Evolutionary conservation across 768 basidiomycete species (phyloP).

Genomic region (Cyathus striatus): DNA sequence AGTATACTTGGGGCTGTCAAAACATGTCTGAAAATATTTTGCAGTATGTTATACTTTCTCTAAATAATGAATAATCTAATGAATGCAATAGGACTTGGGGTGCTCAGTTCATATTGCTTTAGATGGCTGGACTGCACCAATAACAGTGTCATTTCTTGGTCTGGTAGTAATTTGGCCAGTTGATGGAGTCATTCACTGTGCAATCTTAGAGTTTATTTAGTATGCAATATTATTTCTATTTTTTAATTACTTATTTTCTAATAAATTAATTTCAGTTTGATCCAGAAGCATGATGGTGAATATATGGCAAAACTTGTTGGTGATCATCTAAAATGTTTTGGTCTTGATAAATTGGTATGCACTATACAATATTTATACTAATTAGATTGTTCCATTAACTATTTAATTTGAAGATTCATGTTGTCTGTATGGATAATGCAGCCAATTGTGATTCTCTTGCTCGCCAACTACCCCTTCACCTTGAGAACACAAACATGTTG

Average conservation of each 20-base stretch:
- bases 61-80: too few relatives aligned
- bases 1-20: too few relatives aligned
- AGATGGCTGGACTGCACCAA: slow-evolving; percentile 29
- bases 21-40: too few relatives aligned
- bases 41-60: too few relatives aligned
- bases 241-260: background rate
- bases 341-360: slow-evolving; percentile 18
- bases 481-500: slow-evolving; percentile 16
- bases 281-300: slow-evolving; percentile 16
- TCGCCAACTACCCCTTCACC: slow-evolving; percentile 7
- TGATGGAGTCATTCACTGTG: slow-evolving; percentile 17
- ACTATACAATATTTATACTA: slow-evolving; percentile 1
- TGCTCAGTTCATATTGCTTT: slow-evolving; percentile 26
- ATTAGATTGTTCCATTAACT: slow-evolving; percentile 3
- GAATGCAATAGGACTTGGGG: too few relatives aligned
- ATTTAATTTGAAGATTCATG: slow-evolving; percentile 16
- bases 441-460: slow-evolving; percentile 22
- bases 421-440: slow-evolving; percentile 28
- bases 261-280: slow-evolving; percentile 16
- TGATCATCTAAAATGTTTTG: slow-evolving; percentile 19
- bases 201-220: slow-evolving; percentile 27
- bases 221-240: slow-evolving; percentile 18
- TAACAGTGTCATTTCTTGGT: slow-evolving; percentile 22
- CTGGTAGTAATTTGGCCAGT: slow-evolving; percentile 22
- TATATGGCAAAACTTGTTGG: slow-evolving; percentile 19